Conservation (phyloP, 352 stramenopile species). For the Globisporangium recalcitrans region DNA sequence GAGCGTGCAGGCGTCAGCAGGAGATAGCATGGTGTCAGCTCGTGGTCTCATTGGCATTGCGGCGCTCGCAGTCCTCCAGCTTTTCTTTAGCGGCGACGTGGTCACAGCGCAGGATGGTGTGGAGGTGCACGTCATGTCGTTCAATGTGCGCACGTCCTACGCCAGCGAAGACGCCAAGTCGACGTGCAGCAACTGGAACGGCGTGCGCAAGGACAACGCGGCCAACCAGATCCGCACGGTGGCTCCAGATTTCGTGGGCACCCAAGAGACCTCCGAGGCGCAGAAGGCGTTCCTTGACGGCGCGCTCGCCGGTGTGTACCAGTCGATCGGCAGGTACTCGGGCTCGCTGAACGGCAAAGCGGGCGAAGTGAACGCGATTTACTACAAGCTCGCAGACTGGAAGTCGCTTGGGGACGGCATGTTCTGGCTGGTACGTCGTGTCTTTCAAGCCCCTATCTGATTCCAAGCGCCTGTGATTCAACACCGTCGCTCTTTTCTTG, state of each 20-base stretch:
- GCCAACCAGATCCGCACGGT: slow-evolving; percentile 48
- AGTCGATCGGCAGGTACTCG: slow-evolving; percentile 50
- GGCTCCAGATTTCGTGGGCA: slow-evolving; percentile 66
- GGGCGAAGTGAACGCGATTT: slow-evolving; percentile 56
- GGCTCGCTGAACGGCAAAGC: slow-evolving; percentile 56
- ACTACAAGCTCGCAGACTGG: slow-evolving; percentile 60
- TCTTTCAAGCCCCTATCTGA: background rate
- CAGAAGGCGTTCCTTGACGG: slow-evolving; percentile 65
- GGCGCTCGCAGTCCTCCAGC: slow-evolving; percentile 3
- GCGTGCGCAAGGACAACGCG: slow-evolving; percentile 58
- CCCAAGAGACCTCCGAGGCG: slow-evolving; percentile 71
- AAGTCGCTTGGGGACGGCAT: slow-evolving; percentile 47
- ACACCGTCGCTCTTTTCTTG: background rate
- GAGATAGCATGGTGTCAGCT: background rate
- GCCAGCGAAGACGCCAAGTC: slow-evolving; percentile 33
- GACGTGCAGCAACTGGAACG: slow-evolving; percentile 58
- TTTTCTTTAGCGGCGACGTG: background rate
- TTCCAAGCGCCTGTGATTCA: background rate
- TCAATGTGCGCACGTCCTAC: slow-evolving; percentile 75
- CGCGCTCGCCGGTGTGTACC: slow-evolving; percentile 45
- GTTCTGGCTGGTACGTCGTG: slow-evolving; percentile 47
- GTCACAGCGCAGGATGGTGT: slow-evolving; percentile 27
- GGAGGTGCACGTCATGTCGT: slow-evolving; percentile 60
- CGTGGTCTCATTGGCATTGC: background rate
- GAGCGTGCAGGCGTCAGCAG: background rate